Conservation (phyloP, 1,284 basidiomycete species). For the Macrocystidia cucumis region DNA sequence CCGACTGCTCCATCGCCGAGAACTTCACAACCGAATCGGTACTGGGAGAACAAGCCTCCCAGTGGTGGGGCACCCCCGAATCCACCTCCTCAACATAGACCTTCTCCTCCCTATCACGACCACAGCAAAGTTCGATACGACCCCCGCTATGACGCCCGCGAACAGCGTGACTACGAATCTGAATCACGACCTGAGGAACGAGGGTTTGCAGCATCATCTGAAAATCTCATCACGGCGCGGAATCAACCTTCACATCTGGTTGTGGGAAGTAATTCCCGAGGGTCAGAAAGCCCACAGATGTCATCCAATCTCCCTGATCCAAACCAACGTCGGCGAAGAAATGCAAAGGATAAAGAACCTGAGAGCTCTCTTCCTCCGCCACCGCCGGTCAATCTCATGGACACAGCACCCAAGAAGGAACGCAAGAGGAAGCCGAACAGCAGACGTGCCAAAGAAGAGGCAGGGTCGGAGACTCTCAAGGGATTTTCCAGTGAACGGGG, state of each 20-base stretch:
- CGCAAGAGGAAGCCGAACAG: constrained; percentile 24
- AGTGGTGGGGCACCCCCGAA: constrained; percentile 10
- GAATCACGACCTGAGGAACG: constrained; percentile 17
- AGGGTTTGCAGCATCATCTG: constrained; percentile 26
- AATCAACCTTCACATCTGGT: constrained; percentile 19
- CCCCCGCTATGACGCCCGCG: constrained; percentile 31
- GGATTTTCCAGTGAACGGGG: constrained; percentile 18
- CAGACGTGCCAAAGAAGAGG: constrained; percentile 23
- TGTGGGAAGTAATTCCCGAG: constrained; percentile 22
- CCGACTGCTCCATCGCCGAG: constrained; percentile 51
- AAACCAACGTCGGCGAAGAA: constrained; percentile 21
- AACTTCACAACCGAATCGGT: constrained; percentile 31
- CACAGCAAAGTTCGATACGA: constrained; percentile 28
- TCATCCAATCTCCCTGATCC: constrained; percentile 16
- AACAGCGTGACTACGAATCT: constrained; percentile 26
- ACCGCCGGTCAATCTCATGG: constrained; percentile 16
- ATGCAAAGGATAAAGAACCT: constrained; percentile 24
- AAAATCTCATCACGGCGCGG: constrained; percentile 18
- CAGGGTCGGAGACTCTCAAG: constrained; percentile 26
- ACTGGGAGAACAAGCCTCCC: constrained; percentile 36
- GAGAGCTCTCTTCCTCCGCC: constrained; percentile 17
- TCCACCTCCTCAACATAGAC: constrained; percentile 10
- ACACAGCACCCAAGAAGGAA: constrained; percentile 27
- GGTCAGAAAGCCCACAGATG: constrained; percentile 32
- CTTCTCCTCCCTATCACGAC: constrained; percentile 21